Conservation (phyloP, 2,329 filamentous ascomycete species). For the Exophiala oligosperma region DNA sequence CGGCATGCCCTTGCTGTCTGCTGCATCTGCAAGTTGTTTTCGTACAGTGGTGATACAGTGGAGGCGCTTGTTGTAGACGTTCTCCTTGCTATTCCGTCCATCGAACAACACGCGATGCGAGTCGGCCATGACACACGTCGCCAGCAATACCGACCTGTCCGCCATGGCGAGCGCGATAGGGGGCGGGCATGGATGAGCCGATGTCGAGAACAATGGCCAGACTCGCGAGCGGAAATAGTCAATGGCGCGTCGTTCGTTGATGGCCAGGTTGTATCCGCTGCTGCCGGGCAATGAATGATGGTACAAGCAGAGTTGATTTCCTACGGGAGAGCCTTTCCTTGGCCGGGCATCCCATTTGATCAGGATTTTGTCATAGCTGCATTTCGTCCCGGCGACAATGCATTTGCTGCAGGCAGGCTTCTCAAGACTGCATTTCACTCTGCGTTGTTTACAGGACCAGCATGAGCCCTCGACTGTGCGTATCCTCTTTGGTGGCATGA, state of each 20-base stretch:
- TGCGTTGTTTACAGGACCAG: conserved; percentile 3
- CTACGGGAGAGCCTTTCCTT: neutral
- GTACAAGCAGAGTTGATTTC: conserved; percentile 1
- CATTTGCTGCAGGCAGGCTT: neutral
- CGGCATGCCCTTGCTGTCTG: neutral
- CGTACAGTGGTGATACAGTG: neutral
- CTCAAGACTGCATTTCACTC: conserved; percentile 2
- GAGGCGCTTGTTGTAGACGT: neutral
- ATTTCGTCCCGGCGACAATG: neutral
- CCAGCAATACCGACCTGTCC: neutral
- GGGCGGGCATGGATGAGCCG: neutral
- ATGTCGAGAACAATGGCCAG: conserved; percentile 1
- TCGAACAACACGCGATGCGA: conserved; percentile 1
- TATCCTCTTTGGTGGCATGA: conserved; percentile 2
- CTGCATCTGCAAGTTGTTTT: neutral
- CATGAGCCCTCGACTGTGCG: conserved; percentile 2
- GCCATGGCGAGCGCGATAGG: neutral
- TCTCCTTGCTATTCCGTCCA: neutral
- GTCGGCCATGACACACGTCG: conserved; percentile 1
- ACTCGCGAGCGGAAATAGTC: conserved; percentile 2
- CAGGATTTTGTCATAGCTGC: conserved; percentile 1
- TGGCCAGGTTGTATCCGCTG: neutral
- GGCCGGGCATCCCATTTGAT: conserved; percentile 4
- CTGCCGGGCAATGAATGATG: conserved; percentile 1
- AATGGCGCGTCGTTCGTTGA: conserved; percentile 3